Evolutionary conservation across 179 eudicot genomes (phyloP).

Genomic region (Silene noctiflora): DNA sequence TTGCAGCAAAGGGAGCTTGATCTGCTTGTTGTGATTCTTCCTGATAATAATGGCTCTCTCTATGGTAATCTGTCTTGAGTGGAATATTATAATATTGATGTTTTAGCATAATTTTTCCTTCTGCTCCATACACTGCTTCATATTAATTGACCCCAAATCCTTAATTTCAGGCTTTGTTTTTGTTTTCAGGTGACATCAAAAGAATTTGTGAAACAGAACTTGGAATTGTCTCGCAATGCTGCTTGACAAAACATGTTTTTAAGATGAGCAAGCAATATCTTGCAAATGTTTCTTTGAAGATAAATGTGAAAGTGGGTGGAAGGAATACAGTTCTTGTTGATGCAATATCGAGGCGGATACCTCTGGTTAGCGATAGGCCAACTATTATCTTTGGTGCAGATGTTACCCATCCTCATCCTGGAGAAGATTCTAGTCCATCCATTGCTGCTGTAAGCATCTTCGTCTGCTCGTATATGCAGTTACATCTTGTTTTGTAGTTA

Average conservation of each 20-base stretch:
- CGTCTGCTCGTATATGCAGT: background rate
- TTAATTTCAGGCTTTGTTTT: background rate
- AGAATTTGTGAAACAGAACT: conserved; percentile 92
- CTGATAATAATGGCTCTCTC: conserved; percentile 83
- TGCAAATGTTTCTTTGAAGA: conserved; percentile 79
- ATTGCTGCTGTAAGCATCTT: conserved; percentile 69
- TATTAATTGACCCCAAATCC: background rate
- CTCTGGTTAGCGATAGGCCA: conserved; percentile 68
- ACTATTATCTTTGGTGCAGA: conserved; percentile 95
- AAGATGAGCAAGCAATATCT: conserved; percentile 70
- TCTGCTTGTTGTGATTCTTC: conserved; percentile 70
- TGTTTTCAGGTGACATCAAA: conserved; percentile 28
- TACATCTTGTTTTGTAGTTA: too few relatives aligned
- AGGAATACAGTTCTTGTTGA: conserved; percentile 82
- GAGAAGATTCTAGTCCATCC: conserved; percentile 92
- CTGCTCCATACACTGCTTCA: background rate
- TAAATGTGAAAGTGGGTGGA: conserved; percentile 94
- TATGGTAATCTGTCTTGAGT: conserved; percentile 49
- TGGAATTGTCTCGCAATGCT: conserved; percentile 88
- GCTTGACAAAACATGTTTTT: conserved; percentile 72
- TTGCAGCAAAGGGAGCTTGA: conserved; percentile 67
- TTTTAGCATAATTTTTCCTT: conserved; percentile 1
- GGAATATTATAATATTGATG: background rate
- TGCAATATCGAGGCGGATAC: conserved; percentile 78
- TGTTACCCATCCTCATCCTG: conserved; percentile 95